phyloP scores from a whole-genome alignment of 352 stramenopile species.

The Globisporangium nodosum region DNA sequence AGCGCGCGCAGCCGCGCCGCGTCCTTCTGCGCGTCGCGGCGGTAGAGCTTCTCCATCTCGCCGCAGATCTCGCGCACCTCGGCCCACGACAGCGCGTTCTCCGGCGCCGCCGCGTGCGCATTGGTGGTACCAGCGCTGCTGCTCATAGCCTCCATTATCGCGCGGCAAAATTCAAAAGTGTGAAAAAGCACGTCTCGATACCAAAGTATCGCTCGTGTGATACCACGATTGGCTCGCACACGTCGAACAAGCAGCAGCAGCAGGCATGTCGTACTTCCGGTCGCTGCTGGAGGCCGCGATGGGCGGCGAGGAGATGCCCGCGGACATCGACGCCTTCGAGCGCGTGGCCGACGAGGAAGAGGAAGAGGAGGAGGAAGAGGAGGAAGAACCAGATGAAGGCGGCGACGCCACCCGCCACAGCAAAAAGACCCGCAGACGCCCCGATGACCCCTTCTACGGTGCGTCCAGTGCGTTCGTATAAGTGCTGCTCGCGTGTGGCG shows the following conservation, averaged over 20 bases:
- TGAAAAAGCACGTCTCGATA: no score
- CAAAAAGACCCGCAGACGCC: neutral
- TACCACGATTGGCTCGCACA: no score
- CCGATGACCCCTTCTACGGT: conserved; percentile 6
- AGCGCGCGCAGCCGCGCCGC: conserved; percentile 45
- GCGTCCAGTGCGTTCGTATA: neutral
- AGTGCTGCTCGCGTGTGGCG: no score
- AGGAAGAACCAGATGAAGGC: conserved; percentile 6
- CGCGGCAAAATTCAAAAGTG: no score
- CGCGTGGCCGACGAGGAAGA: conserved; percentile 10
- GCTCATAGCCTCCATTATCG: no score
- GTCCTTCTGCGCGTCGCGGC: conserved; percentile 54
- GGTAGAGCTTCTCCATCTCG: conserved; percentile 60
- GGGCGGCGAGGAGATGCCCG: conserved; percentile 49
- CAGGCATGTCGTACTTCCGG: conserved; percentile 71
- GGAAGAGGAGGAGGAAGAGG: conserved; percentile 9
- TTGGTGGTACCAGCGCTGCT: no score
- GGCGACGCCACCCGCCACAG: conserved; percentile 1
- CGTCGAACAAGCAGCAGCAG: neutral
- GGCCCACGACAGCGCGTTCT: conserved; percentile 39
- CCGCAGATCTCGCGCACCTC: conserved; percentile 67
- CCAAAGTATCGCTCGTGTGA: no score
- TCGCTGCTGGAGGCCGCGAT: conserved; percentile 81
- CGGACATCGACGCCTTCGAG: conserved; percentile 46
- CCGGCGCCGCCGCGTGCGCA: neutral